Base-by-base conservation (phyloP, 768 basidiomycete genomes). In the Leccinum broughii region DNA sequence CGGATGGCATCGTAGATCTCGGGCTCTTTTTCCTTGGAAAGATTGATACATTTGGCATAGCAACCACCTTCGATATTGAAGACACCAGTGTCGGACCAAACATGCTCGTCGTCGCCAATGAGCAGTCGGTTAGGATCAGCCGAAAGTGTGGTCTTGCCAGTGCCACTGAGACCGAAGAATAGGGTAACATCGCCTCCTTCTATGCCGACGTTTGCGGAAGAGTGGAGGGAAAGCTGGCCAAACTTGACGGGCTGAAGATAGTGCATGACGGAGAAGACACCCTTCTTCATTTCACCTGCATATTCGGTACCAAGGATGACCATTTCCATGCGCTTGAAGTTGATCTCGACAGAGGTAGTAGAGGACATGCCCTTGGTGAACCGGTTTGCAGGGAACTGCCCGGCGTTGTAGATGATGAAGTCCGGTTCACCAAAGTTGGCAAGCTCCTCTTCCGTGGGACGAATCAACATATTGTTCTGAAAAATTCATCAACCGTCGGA, bases 241-340 rank as follows among this genome's bases (percentile, higher is more conserved):
- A 97, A 98, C 75, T 97, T 98, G 81, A 98, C 89, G 6, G 97
- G 97, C 81, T 96, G 94, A 62, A 99, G 84, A 76, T 98, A 99
- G 79, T 99, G 96, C 96, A 99, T 99, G 68, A 99, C 95, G 49
- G 91, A 93, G 82, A 99, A 99, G 75, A 99, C 93, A 72, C 97
- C 97, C 86, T 99, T 99, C 82, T 99, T 99, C 97, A 99, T 99
- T 81, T 99, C 95, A 54, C 95, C 95, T 32, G 95, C 95, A 71
- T 98, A 98, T 74, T 98, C 95, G 28, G 94, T 96, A 57, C 92
- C 96, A 68, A 99, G 92, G 71, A 99, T 98, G 70, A 99, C 96
- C 97, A 99, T 99, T 77, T 99, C 97, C 94, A 95, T 97, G 44
- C 97, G 92, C 83, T 97, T 97, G 80, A 99, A 98, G 85, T 99